Evolutionary conservation across 163 green algal species (phyloP).

Genomic region (Scenedesmus sp.): DNA sequence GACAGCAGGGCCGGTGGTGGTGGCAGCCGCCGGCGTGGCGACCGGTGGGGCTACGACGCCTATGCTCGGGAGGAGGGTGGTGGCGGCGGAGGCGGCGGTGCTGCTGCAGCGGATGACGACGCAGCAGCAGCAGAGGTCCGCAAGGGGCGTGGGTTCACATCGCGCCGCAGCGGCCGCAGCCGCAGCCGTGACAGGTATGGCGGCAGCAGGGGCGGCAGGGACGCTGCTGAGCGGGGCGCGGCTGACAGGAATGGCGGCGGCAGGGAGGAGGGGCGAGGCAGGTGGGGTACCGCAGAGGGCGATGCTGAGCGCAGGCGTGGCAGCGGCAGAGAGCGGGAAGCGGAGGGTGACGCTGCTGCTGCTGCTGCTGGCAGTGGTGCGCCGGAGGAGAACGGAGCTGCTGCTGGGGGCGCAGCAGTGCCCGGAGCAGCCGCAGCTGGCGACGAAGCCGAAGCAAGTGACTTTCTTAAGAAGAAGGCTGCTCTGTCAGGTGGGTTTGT

Average conservation of each 20-base stretch:
- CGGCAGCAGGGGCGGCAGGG: not conserved
- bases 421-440: not conserved
- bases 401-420: constrained; percentile 1
- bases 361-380: not conserved
- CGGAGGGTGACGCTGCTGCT: not conserved
- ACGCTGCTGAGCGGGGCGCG: not conserved
- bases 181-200: not conserved
- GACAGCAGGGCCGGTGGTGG: not conserved
- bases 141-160: constrained; percentile 34
- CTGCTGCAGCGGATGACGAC: not conserved
- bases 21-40: not conserved
- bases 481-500: constrained; percentile 17
- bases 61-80: constrained; percentile 28
- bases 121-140: not conserved
- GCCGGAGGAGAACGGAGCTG: not conserved
- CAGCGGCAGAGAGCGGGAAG: not conserved
- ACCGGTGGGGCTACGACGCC: constrained; percentile 2
- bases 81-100: not conserved
- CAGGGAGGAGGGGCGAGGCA: not conserved
- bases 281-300: not conserved
- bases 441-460: constrained; percentile 1
- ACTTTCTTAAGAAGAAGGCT: constrained; percentile 45
- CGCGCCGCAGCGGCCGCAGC: not conserved
- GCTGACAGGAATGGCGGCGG: constrained; percentile 16
- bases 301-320: not conserved